Percentiles rank a stretch among this genome's conserved stretches.
Evolutionary conservation across 2,329 filamentous ascomycete genomes (phyloP).

Genomic region (Cordyceps farinosa): DNA sequence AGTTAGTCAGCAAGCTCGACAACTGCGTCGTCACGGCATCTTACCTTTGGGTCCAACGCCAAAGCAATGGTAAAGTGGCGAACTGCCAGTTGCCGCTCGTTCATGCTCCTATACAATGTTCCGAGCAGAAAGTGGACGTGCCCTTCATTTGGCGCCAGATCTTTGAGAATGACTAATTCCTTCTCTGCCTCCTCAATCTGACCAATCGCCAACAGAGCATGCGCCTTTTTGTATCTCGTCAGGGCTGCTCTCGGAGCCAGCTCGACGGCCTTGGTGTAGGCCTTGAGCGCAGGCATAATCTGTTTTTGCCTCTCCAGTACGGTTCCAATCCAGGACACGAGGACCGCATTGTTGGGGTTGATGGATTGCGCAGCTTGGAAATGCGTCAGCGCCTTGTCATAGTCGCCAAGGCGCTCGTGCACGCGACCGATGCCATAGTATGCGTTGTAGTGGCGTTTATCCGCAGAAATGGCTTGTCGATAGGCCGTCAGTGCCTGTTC

Average conservation of each 20-base stretch:
- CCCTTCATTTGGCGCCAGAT: conserved; percentile 88
- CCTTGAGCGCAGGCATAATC: conserved; percentile 69
- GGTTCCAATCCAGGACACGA: conserved; percentile 88
- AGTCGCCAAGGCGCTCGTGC: conserved; percentile 86
- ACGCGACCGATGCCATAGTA: conserved; percentile 87
- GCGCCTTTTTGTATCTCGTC: conserved; percentile 89
- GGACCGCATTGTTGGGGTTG: conserved; percentile 88
- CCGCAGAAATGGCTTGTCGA: conserved; percentile 77
- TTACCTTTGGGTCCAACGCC: conserved; percentile 93
- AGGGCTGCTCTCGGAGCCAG: conserved; percentile 77
- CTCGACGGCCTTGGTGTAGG: conserved; percentile 78
- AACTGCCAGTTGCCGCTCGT: conserved; percentile 75
- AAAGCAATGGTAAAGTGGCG: conserved; percentile 91
- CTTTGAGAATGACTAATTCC: conserved; percentile 84
- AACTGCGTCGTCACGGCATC: conserved; percentile 23
- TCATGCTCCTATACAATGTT: conserved; percentile 70
- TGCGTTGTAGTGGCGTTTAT: conserved; percentile 93
- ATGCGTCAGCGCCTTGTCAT: conserved; percentile 86
- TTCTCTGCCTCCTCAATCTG: conserved; percentile 69
- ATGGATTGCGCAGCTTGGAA: conserved; percentile 84
- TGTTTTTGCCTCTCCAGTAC: conserved; percentile 88
- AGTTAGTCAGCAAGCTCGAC: not conserved
- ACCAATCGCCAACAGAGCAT: conserved; percentile 73
- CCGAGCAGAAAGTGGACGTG: conserved; percentile 95
- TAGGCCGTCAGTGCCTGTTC: conserved; percentile 90